Evolutionary conservation across 139 green algal species (phyloP).

Genomic region (Coccomyxa sp.): DNA sequence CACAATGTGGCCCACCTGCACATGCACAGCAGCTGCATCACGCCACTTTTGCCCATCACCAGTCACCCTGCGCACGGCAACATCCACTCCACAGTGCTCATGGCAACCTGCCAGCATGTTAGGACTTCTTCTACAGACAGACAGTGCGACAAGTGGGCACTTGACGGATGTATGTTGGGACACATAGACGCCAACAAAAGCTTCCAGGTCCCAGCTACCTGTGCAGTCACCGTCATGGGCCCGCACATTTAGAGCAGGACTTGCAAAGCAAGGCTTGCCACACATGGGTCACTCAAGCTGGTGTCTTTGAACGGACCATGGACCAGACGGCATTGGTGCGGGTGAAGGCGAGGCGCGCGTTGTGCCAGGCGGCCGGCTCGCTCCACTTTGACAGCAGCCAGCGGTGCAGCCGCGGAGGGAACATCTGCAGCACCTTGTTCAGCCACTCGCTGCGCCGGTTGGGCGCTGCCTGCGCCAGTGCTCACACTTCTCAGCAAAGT

Average conservation of each 20-base stretch:
- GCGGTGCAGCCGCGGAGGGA: constrained; percentile 81
- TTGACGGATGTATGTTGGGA: no score
- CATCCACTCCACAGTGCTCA: no score
- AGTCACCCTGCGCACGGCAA: no score
- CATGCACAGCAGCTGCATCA: neutral
- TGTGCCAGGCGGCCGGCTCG: constrained; percentile 83
- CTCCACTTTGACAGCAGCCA: constrained; percentile 74
- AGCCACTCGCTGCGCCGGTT: constrained; percentile 38
- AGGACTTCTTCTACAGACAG: no score
- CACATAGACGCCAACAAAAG: no score
- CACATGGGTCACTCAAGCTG: neutral
- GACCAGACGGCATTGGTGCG: constrained; percentile 69
- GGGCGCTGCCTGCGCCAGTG: constrained; percentile 1
- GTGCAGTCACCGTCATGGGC: neutral
- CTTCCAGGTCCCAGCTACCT: neutral
- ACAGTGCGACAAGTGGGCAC: no score
- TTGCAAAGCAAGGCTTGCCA: neutral
- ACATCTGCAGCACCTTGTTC: constrained; percentile 57
- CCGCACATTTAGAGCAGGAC: neutral
- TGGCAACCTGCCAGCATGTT: no score
- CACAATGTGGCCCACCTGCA: constrained; percentile 60
- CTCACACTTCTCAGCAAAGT: no score
- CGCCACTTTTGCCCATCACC: neutral
- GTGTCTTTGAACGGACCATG: constrained; percentile 28
- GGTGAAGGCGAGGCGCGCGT: constrained; percentile 71